Conservation (phyloP, 805 yeast genomes). For the Diddensiella transvaalensis region DNA sequence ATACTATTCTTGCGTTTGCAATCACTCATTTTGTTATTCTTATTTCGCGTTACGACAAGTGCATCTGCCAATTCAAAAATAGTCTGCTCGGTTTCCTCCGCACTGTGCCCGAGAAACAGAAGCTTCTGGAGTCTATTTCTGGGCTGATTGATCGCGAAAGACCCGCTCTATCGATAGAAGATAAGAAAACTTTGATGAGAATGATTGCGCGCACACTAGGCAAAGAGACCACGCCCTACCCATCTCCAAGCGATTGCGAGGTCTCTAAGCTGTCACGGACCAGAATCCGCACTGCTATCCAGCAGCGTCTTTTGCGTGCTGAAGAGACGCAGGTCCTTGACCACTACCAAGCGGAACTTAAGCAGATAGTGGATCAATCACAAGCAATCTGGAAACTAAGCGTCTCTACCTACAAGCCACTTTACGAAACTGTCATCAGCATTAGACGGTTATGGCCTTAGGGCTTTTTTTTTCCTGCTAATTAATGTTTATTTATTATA, state of each 20-base stretch:
- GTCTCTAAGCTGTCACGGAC: constrained; percentile 18
- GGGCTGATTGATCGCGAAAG: constrained; percentile 16
- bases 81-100: constrained; percentile 8
- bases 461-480: neutral
- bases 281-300: constrained; percentile 19
- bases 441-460: constrained; percentile 7
- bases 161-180: constrained; percentile 17
- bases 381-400: constrained; percentile 19
- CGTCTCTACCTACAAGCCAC: constrained; percentile 20
- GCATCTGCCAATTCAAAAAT: constrained; percentile 17
- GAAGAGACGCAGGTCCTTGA: constrained; percentile 8
- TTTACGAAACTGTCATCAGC: constrained; percentile 17
- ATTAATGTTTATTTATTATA: constrained; percentile 1
- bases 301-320: constrained; percentile 8
- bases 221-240: neutral
- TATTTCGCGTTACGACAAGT: constrained; percentile 14
- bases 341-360: constrained; percentile 18
- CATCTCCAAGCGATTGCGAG: constrained; percentile 6
- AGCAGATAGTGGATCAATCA: constrained; percentile 14
- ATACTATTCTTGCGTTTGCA: constrained; percentile 18
- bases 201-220: constrained; percentile 11
- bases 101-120: neutral
- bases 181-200: constrained; percentile 18
- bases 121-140: constrained; percentile 7
- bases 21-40: constrained; percentile 17